A percentile compares a stretch with the other conserved stretches of the same genome.
These are phyloP conservation scores for Colletotrichum nymphaeae DNA, from an alignment of 2,329 filamentous ascomycete genomes.

Conservation along the genomic window DNA sequence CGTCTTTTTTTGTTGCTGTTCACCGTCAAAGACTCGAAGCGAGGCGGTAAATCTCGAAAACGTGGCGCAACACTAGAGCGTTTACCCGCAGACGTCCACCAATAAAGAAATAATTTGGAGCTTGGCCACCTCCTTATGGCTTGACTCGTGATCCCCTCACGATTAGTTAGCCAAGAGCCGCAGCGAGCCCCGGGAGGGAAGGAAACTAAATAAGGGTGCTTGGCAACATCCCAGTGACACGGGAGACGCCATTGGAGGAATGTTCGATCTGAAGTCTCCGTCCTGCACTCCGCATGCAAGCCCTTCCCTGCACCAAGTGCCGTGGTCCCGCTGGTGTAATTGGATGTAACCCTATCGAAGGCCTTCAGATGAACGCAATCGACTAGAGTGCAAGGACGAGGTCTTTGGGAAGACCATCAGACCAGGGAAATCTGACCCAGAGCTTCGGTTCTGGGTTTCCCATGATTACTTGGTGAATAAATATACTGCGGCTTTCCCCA, in stretches of 20 bases:
- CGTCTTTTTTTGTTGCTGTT: background rate
- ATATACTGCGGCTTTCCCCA: background rate
- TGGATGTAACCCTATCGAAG: background rate
- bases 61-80: background rate
- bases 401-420: background rate
- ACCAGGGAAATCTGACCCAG: background rate
- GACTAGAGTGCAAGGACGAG: background rate
- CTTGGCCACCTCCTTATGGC: background rate
- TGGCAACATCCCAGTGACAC: background rate
- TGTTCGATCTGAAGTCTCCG: slow-evolving; percentile 6
- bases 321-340: background rate
- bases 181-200: background rate
- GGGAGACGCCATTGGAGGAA: slow-evolving; percentile 9
- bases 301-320: slow-evolving; percentile 14
- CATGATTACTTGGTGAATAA: background rate
- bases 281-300: slow-evolving; percentile 9
- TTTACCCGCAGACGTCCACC: slow-evolving; percentile 1
- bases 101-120: background rate
- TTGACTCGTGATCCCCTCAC: slow-evolving; percentile 11
- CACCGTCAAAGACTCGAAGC: background rate
- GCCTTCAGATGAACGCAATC: slow-evolving; percentile 12
- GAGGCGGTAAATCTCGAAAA: background rate
- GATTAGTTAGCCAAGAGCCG: slow-evolving; percentile 12
- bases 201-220: slow-evolving; percentile 1
- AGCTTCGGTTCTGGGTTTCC: background rate